A percentile compares a stretch with the other conserved stretches of the same genome.
These are phyloP conservation scores for Sporopachydermia lactativora DNA, from an alignment of 805 yeast genomes.

Conservation along the genomic window DNA sequence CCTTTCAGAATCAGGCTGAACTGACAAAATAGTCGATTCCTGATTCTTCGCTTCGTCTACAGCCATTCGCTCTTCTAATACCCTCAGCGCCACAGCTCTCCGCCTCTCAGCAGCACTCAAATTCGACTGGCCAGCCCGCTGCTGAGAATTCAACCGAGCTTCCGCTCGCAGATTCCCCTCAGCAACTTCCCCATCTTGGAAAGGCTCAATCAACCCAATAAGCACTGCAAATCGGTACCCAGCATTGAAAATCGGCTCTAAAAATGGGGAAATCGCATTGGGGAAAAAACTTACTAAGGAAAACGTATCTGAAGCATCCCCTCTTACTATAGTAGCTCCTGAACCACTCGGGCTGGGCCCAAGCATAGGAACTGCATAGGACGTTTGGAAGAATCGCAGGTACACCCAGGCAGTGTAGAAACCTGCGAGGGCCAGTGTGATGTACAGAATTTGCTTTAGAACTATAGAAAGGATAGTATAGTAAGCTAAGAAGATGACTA, in stretches of 20 bases:
- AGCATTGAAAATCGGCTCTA: conserved; percentile 36
- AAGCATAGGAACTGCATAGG: conserved; percentile 38
- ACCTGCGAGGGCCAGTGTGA: conserved; percentile 20
- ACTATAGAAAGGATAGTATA: conserved; percentile 16
- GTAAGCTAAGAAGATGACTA: conserved; percentile 23
- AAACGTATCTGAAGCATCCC: conserved; percentile 88
- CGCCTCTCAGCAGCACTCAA: conserved; percentile 22
- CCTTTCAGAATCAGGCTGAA: no score
- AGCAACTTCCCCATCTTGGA: conserved; percentile 55
- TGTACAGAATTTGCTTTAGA: conserved; percentile 15
- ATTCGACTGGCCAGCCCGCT: conserved; percentile 10
- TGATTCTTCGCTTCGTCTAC: background rate
- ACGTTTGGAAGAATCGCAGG: conserved; percentile 60
- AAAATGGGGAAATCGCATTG: conserved; percentile 32
- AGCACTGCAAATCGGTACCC: conserved; percentile 25
- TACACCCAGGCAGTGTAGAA: conserved; percentile 65
- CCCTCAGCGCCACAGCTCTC: conserved; percentile 20
- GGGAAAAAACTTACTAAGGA: conserved; percentile 80
- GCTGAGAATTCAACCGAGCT: conserved; percentile 26
- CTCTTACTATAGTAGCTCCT: conserved; percentile 29
- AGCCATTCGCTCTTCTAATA: conserved; percentile 13
- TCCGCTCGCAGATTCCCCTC: conserved; percentile 61
- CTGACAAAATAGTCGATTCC: background rate
- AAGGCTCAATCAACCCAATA: conserved; percentile 41
- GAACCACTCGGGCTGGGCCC: conserved; percentile 6